Evolutionary conservation across 2,329 filamentous ascomycete species (phyloP), one percentile per base, ranked within the genome.

Genomic region (Nemania abortiva): DNA sequence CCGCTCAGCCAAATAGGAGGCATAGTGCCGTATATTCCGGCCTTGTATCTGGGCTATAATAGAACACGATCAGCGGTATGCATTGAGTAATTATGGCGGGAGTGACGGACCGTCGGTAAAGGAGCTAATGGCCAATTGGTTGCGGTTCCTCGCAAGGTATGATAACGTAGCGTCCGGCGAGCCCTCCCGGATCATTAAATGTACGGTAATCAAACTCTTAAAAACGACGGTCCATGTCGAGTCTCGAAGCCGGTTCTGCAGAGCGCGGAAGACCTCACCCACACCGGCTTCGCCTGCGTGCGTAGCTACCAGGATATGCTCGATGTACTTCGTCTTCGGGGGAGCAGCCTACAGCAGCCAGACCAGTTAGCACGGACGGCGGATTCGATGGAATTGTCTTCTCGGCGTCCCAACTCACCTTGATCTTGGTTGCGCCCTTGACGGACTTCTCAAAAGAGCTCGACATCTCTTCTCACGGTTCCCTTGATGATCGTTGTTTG

Each of bases 191-290:
- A 99, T 96, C 96, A 99, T 98, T 70, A 98, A 85, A 81, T 99
- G 96, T 55, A 97, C 90, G 57, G 97, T 96, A 76, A 98, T 97
- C 74, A 99, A 86, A 76, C 94, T 91, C 85, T 99, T 99, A 90
- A 98, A 97, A 73, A 97, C 95, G 66, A 98, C 94, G n/a, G 96
- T 99, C 96, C 96, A 99, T 86, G 96, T 97, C 74, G 95, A 95
- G 81, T 99, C 96, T 79, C 94, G 91, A 74, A 99, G 83, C 61
- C 96, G 90, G 79, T 94, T 90, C 79, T 97, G 94, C 63, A 99
- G 85, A 50, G 94, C 93, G 70, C 96, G 91, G 81, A 99, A 98
- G 78, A 99, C 93, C 83, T 99, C 96, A 69, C 91, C 95, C 69
- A 99, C 94, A 74, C 95, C 96, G 63, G 93, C 92, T 82, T 99